A percentile compares a stretch with the other conserved stretches of the same genome.
Conservation (phyloP, 202 grass and related monocot species). For the Digitaria exilis region DNA sequence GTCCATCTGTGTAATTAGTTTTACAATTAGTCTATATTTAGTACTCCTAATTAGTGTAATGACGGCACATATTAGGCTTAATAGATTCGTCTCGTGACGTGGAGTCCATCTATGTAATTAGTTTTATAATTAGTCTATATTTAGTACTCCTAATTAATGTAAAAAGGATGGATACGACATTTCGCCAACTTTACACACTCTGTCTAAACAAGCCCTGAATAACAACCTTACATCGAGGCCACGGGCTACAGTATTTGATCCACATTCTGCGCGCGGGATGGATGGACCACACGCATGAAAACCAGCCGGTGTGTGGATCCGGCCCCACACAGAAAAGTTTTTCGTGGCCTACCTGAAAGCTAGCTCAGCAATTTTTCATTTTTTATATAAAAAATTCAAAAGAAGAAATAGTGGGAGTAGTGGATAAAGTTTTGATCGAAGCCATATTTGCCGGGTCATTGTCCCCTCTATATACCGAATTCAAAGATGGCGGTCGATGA, state of each 20-base stretch:
- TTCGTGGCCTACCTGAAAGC: conserved; percentile 26
- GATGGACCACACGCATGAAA: neutral
- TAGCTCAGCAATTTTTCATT: neutral
- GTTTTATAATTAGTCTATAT: no score
- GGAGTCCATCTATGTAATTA: no score
- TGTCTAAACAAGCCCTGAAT: no score
- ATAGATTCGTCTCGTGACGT: no score
- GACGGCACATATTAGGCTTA: no score
- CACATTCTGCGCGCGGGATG: neutral
- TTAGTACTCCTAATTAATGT: no score
- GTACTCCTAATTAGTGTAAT: no score
- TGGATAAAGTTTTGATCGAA: neutral
- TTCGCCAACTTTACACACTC: no score
- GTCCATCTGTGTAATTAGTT: no score
- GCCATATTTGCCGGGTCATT: conserved; percentile 9
- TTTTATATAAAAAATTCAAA: neutral
- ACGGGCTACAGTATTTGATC: neutral
- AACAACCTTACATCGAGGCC: neutral
- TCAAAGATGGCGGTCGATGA: neutral
- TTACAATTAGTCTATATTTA: no score
- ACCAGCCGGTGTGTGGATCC: neutral
- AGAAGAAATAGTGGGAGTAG: no score
- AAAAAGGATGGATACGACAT: no score
- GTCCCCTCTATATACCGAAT: neutral
- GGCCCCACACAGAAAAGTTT: neutral